Conservation (phyloP, 148 eudicot species). For the Chenopodium album region DNA sequence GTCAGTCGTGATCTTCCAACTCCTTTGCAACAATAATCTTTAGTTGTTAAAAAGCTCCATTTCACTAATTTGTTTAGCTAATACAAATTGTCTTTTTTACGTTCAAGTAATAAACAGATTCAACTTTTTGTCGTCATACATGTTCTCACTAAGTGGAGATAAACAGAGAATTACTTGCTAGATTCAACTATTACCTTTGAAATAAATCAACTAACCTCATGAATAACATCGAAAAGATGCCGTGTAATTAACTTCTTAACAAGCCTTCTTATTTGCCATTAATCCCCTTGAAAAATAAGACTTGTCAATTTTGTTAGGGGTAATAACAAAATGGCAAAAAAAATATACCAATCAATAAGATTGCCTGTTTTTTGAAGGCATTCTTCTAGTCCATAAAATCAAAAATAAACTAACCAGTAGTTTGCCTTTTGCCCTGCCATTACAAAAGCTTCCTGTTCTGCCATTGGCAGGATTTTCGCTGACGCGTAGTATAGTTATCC, state of each 20-base stretch:
- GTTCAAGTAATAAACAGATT: neutral
- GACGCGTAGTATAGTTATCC: slow-evolving; percentile 22
- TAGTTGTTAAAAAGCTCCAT: neutral
- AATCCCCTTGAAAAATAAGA: neutral
- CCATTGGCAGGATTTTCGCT: slow-evolving; percentile 13
- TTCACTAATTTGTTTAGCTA: neutral
- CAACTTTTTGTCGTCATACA: neutral
- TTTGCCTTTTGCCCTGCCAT: neutral
- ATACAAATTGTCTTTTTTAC: neutral
- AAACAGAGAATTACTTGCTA: neutral
- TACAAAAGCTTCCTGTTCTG: neutral
- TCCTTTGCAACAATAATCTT: too few species aligned
- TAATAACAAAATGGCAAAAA: neutral
- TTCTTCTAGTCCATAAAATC: slow-evolving; percentile 14
- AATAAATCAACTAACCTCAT: neutral
- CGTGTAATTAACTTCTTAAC: neutral
- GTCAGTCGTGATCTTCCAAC: too few species aligned
- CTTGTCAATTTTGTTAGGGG: slow-evolving; percentile 6
- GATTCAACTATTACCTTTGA: neutral
- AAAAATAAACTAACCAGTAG: neutral
- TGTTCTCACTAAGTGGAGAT: neutral
- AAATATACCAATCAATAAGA: slow-evolving; percentile 6
- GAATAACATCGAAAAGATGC: neutral
- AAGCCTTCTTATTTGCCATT: neutral
- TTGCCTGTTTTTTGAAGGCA: neutral